Percentiles rank a stretch among this genome's conserved stretches.
phyloP scores from a whole-genome alignment of 768 basidiomycete genomes.

The Leccinum broughii region DNA sequence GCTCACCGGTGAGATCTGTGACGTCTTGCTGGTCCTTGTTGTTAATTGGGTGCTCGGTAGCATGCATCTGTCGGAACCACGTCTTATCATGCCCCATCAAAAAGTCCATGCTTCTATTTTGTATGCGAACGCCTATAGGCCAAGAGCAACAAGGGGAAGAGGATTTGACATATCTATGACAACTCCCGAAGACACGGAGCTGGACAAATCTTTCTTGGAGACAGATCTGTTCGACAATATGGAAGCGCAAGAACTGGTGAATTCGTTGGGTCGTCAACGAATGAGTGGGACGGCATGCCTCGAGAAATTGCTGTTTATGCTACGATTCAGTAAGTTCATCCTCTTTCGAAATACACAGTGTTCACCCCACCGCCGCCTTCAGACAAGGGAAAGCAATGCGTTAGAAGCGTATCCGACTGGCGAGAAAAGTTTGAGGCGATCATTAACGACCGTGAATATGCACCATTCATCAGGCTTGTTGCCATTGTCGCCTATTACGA shows the following conservation, averaged over 20 bases:
- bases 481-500: conserved; percentile 17
- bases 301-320: neutral
- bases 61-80: neutral
- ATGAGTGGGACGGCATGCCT: neutral
- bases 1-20: neutral
- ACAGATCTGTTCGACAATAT: neutral
- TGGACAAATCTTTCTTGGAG: neutral
- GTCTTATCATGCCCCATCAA: neutral
- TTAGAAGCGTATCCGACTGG: neutral
- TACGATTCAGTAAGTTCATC: neutral
- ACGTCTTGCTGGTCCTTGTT: neutral
- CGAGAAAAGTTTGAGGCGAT: neutral
- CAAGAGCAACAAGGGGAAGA: neutral
- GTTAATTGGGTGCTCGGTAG: neutral
- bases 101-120: neutral
- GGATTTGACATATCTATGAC: neutral
- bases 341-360: neutral
- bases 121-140: neutral
- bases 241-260: neutral
- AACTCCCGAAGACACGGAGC: neutral
- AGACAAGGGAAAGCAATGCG: neutral
- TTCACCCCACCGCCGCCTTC: neutral
- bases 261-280: neutral
- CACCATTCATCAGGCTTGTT: neutral
- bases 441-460: neutral